Conservation (phyloP, 345 rosid species). For the Eucalyptus virginea region DNA sequence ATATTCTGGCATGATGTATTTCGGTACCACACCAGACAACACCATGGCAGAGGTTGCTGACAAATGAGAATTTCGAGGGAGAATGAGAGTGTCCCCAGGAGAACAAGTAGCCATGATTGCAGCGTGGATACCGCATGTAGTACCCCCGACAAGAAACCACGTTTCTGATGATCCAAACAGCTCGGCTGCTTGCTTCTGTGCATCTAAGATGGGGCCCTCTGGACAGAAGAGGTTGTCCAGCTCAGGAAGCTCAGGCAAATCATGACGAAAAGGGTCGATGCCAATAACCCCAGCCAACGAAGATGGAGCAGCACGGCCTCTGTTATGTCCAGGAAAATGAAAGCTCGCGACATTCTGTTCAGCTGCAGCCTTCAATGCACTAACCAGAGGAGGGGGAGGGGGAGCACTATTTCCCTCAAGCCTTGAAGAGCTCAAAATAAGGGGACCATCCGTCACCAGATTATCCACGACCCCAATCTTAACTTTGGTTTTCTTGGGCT, state of each 20-base stretch:
- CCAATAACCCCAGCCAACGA: constrained; percentile 37
- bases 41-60: constrained; percentile 47
- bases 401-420: background rate
- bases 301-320: constrained; percentile 50
- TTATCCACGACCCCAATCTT: background rate
- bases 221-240: constrained; percentile 49
- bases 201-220: constrained; percentile 49
- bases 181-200: constrained; percentile 37
- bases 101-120: constrained; percentile 51
- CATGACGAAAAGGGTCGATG: constrained; percentile 29
- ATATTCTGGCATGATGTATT: constrained; percentile 41
- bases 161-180: constrained; percentile 50
- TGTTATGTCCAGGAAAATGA: constrained; percentile 64
- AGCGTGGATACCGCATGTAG: constrained; percentile 56
- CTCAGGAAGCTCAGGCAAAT: constrained; percentile 55
- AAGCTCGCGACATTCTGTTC: constrained; percentile 33
- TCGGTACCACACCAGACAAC: constrained; percentile 41
- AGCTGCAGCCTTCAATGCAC: constrained; percentile 37
- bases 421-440: background rate
- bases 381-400: constrained; percentile 31
- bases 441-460: background rate
- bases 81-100: constrained; percentile 41
- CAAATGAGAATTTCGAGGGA: constrained; percentile 49
- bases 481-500: constrained; percentile 4
- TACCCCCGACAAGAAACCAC: constrained; percentile 63